Conservation (phyloP, 768 basidiomycete species). For the Solioccasus polychromus region DNA sequence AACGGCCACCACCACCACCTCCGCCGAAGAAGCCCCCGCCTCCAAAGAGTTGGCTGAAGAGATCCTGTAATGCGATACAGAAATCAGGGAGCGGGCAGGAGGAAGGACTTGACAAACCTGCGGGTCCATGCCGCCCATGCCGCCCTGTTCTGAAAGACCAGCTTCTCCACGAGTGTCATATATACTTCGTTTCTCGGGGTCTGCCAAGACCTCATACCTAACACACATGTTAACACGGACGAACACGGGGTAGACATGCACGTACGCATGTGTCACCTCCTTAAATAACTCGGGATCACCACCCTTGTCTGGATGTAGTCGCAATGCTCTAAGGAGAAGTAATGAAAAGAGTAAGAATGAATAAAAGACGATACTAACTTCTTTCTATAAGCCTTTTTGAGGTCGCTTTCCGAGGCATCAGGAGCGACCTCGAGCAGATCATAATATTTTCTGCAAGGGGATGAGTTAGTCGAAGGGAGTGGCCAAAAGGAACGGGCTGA, state of each 20-base stretch:
- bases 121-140: constrained; percentile 96
- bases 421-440: constrained; percentile 87
- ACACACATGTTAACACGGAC: constrained; percentile 2
- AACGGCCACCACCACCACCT: constrained; percentile 57
- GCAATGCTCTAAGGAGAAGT: constrained; percentile 58
- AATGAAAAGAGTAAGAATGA: constrained; percentile 1
- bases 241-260: constrained; percentile 14
- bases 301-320: constrained; percentile 90
- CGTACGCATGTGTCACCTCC: constrained; percentile 93
- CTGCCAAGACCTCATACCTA: constrained; percentile 93
- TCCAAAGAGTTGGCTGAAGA: constrained; percentile 96
- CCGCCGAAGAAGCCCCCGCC: constrained; percentile 79
- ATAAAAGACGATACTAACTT: constrained; percentile 49
- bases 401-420: constrained; percentile 74
- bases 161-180: constrained; percentile 95
- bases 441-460: constrained; percentile 71
- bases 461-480: not conserved
- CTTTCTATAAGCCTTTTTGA: constrained; percentile 96
- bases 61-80: constrained; percentile 51
- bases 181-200: constrained; percentile 72
- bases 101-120: constrained; percentile 52
- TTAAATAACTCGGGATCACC: constrained; percentile 98
- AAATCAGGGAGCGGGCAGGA: not conserved
- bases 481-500: constrained; percentile 19
- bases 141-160: constrained; percentile 80